Evolutionary conservation across 1,139 yeast species (phyloP).

Genomic region (Geotrichum citri-aurantii): DNA sequence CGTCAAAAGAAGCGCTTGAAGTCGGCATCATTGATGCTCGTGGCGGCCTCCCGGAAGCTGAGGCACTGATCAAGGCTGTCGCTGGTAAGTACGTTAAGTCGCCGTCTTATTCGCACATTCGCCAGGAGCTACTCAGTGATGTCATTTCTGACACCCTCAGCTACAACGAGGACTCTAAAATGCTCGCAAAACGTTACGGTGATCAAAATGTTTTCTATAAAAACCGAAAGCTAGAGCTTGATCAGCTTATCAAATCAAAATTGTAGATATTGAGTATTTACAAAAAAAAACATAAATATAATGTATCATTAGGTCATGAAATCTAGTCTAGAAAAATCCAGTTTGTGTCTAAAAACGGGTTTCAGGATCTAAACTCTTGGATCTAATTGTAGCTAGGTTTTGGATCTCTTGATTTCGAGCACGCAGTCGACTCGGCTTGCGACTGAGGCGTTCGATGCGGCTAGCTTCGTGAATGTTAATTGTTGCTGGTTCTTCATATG

Average conservation of each 20-base stretch:
- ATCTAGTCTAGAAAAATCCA: neutral
- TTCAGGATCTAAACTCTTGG: constrained; percentile 1
- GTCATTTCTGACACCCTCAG: constrained; percentile 27
- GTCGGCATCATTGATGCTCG: constrained; percentile 32
- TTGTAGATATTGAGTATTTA: neutral
- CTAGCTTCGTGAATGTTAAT: neutral
- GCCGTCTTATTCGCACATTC: constrained; percentile 32
- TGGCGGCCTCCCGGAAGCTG: constrained; percentile 34
- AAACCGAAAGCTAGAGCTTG: neutral
- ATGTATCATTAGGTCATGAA: too few relatives aligned
- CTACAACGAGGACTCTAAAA: constrained; percentile 19
- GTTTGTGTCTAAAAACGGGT: neutral
- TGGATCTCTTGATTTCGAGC: neutral
- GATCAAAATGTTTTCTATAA: constrained; percentile 8
- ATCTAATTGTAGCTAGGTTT: constrained; percentile 2
- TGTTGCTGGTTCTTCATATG: neutral
- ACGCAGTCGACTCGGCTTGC: constrained; percentile 1
- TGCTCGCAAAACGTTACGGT: constrained; percentile 1
- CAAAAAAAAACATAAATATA: neutral
- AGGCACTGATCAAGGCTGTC: constrained; percentile 26
- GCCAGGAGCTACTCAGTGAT: constrained; percentile 31
- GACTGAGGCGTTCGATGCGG: neutral
- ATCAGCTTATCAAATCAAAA: neutral
- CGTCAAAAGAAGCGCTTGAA: constrained; percentile 33
- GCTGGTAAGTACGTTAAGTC: constrained; percentile 24